Base-by-base conservation (phyloP, 108 stramenopile species). In the Licmophora abbreviata region DNA sequence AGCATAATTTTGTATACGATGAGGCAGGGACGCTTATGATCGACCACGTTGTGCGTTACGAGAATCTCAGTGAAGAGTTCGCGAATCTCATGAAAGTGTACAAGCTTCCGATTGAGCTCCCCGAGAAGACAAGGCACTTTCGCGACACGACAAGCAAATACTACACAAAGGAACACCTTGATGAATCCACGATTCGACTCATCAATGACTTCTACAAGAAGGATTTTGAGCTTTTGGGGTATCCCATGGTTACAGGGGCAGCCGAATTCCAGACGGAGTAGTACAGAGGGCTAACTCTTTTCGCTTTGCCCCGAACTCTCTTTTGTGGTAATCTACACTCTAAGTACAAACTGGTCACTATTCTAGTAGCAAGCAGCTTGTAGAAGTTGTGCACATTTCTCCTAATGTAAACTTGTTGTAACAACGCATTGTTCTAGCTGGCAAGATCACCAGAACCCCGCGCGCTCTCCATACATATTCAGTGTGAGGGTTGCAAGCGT, bases 61-160 rank as follows among this genome's bases (percentile, higher is more conserved):
- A 71, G 51, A 52, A 54, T 22, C 29, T 71, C 18, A 15, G 18
- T 1, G 17, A 53, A 27, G 64, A 65, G 11, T 71, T 71, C 43
- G 0, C 51, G 7, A 40, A 22, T 10, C 30, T 71, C 0, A 71
- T 71, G 70, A 17, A 49, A 29, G 37, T 30, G 25, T 71, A 71
- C 42, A 37, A 38, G 2, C 18, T 55, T 28, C 28, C 15, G 3
- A 28, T 50, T 31, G 12, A 12, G 2, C 12, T 28, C 12, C 17
- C 49, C 3, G n/a, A 21, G 7, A 21, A 44, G 22, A 17, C 43
- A 44, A 44, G 17, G 20, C 6, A 21, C 54, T n/a, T 43, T 15
- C 44, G 18, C 42, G 24, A 15, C 36, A 22, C n/a, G n/a, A n/a
- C n/a, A n/a, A n/a, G n/a, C n/a, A n/a, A n/a, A n/a, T 1, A 2